Base-by-base conservation (phyloP, 768 basidiomycete species). In the Cyathus striatus region DNA sequence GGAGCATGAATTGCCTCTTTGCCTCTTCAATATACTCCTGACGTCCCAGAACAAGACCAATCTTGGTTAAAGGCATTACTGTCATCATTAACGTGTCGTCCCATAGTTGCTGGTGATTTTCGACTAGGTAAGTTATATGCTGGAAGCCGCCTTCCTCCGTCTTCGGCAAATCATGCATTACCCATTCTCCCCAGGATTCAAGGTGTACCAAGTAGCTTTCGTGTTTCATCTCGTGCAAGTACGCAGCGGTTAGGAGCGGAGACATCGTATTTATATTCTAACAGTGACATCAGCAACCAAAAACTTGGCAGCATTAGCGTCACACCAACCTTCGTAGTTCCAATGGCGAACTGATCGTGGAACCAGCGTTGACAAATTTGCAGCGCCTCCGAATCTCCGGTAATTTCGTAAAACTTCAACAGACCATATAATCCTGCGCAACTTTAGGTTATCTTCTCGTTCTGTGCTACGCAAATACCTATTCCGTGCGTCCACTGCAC, bases 181-280 rank as follows among this genome's bases (percentile, higher is more conserved):
- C 67, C 72, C 72, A 76, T 53, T 75, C 74, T 6, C 66, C 75
- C 75, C 75, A 76, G 5, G 68, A 65, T 41, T 69, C 65, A 9
- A 73, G 55, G 44, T 71, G 65, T 5, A 58, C 60, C n/a, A 34
- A 42, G 53, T 65, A 72, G 39, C 68, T 55, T 5, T 47, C 63
- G 10, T 55, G 50, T 37, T 59, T 56, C 21, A 54, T 55, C 46
- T 70, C 61, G 45, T 72, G 69, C n/a, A 71, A 55, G 48, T 66
- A 66, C 14, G 71, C 69, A 6, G 65, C 67, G 20, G 70, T 71
- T 6, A 75, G 50, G 32, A 80, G 61, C 0, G 76, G 71, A 3
- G 75, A 69, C 72, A 78, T 75, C 14, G 76, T 78, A 56, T 78
- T 79, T 44, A 78, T 74, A 51, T 79, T 78, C 69, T 78, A 27